Evolutionary conservation across 1,139 yeast genomes (phyloP).

Genomic region (Candida tropicalis): DNA sequence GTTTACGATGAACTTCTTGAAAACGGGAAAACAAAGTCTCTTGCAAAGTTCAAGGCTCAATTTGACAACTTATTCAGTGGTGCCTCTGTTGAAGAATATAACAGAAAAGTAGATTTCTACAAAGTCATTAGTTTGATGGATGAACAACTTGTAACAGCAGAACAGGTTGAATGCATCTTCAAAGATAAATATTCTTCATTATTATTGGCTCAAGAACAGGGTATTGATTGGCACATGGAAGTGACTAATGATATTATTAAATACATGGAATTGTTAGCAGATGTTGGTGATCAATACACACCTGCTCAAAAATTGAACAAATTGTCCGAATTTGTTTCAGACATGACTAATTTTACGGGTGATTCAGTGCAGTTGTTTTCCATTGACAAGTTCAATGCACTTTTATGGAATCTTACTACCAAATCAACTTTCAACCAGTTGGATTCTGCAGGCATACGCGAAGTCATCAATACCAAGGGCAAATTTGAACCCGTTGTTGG

Average conservation of each 20-base stretch:
- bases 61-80: constrained; percentile 23
- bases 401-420: constrained; percentile 37
- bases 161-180: constrained; percentile 25
- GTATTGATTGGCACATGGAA: constrained; percentile 17
- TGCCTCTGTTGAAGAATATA: constrained; percentile 31
- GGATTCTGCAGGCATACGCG: constrained; percentile 10
- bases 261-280: constrained; percentile 36
- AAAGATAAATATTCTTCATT: constrained; percentile 33
- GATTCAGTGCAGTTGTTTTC: constrained; percentile 28
- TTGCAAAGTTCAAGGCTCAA: constrained; percentile 10
- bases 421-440: constrained; percentile 8
- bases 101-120: constrained; percentile 38
- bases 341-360: constrained; percentile 29
- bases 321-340: constrained; percentile 31
- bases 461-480: constrained; percentile 15
- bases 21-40: constrained; percentile 1
- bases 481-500: not conserved
- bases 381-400: constrained; percentile 33
- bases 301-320: constrained; percentile 22
- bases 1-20: constrained; percentile 11
- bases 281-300: constrained; percentile 21
- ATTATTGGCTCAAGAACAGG: constrained; percentile 15
- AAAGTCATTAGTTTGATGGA: constrained; percentile 38
- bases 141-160: constrained; percentile 32
- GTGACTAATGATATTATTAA: constrained; percentile 31